Percentiles rank a stretch among this genome's conserved stretches.
phyloP scores from a whole-genome alignment of 148 eudicot genomes.

The Rhododendron griersonianum region DNA sequence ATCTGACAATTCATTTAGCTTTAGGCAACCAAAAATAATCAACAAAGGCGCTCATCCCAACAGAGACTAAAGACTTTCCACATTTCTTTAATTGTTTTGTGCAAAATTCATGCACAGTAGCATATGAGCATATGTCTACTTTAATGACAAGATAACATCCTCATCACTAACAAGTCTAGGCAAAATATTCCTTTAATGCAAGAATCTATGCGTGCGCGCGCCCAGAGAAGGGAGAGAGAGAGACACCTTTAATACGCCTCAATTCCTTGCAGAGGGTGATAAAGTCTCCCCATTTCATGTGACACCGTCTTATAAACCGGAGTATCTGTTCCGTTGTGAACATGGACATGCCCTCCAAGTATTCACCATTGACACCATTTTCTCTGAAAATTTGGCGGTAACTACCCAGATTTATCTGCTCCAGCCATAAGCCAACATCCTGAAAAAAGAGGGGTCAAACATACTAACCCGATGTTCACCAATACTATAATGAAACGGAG shows the following conservation, averaged over 20 bases:
- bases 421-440: constrained; percentile 98
- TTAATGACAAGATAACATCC: not conserved
- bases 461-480: not conserved
- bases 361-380: constrained; percentile 92
- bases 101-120: not conserved
- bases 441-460: constrained; percentile 20
- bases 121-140: not conserved
- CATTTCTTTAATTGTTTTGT: not conserved
- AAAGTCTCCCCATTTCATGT: constrained; percentile 99
- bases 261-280: constrained; percentile 94
- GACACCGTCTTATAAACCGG: constrained; percentile 88
- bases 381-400: constrained; percentile 76
- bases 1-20: constrained; percentile 1
- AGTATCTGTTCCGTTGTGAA: constrained; percentile 96
- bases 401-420: constrained; percentile 83
- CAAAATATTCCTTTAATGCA: not conserved
- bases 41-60: not conserved
- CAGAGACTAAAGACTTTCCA: not conserved
- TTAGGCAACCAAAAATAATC: not conserved
- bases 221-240: not conserved
- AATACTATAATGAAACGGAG: not conserved
- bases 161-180: not conserved
- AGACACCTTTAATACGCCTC: constrained; percentile 86
- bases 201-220: not conserved
- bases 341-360: constrained; percentile 98